Conservation (phyloP, 805 yeast species). For the Saccharomycopsis vini region DNA sequence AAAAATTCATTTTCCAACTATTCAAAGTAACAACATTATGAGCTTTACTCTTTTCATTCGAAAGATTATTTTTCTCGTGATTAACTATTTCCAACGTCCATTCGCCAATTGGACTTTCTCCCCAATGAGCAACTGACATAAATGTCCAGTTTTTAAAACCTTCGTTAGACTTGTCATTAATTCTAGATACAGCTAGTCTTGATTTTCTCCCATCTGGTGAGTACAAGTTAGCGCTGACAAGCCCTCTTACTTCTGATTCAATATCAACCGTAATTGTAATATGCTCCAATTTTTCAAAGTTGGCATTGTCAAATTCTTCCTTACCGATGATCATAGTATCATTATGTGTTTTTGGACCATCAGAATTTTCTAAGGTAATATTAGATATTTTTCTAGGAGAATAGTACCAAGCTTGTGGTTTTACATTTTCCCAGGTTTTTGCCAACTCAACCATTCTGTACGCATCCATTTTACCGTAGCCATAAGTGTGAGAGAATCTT, state of each 20-base stretch:
- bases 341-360: conserved; percentile 21
- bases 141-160: conserved; percentile 85
- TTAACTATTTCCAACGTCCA: conserved; percentile 71
- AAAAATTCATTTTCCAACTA: conserved; percentile 70
- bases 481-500: conserved; percentile 75
- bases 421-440: conserved; percentile 69
- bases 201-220: conserved; percentile 76
- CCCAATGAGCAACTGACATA: conserved; percentile 99
- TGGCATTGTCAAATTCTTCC: conserved; percentile 42
- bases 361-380: conserved; percentile 21
- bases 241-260: conserved; percentile 58
- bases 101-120: conserved; percentile 67
- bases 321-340: conserved; percentile 38
- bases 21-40: conserved; percentile 35
- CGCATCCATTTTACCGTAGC: conserved; percentile 90
- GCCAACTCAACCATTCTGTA: conserved; percentile 65
- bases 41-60: too few relatives aligned
- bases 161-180: conserved; percentile 40
- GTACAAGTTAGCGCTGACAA: conserved; percentile 48
- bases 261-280: conserved; percentile 73
- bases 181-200: conserved; percentile 61
- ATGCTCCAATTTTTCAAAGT: conserved; percentile 74
- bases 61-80: conserved; percentile 26
- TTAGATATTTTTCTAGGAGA: conserved; percentile 33
- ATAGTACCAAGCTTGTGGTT: conserved; percentile 82